Evolutionary conservation across 257 asterid species (phyloP).

Genomic region (Penstemon barbatus): DNA sequence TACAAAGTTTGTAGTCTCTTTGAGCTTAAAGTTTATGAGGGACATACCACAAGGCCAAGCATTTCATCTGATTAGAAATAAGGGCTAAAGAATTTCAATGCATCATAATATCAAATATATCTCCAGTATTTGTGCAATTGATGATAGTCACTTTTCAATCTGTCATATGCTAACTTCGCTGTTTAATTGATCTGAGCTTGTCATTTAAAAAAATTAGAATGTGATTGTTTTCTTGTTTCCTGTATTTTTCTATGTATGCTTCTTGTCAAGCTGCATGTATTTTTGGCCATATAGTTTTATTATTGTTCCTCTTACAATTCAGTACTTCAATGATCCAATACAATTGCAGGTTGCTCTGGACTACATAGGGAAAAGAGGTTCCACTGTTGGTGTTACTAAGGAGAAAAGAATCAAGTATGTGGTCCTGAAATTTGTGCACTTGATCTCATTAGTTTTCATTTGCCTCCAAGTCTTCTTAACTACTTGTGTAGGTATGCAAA

Average conservation of each 20-base stretch:
- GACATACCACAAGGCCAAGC: background rate
- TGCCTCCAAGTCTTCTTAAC: slow-evolving; percentile 21
- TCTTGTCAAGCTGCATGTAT: background rate
- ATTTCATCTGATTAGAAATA: slow-evolving; percentile 2
- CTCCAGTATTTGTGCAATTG: background rate
- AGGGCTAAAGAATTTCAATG: background rate
- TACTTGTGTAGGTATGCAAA: slow-evolving; percentile 73
- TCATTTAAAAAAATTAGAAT: too few relatives aligned
- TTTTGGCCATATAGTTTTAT: background rate
- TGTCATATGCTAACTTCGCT: background rate
- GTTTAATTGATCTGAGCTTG: background rate
- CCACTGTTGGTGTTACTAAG: slow-evolving; percentile 92
- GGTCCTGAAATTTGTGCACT: slow-evolving; percentile 22
- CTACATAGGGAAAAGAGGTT: slow-evolving; percentile 96
- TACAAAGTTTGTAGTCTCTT: background rate
- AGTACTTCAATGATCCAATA: background rate
- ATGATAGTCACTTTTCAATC: background rate
- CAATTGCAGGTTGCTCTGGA: slow-evolving; percentile 87
- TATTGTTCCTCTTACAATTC: background rate
- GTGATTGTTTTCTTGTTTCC: background rate
- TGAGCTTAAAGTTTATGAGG: background rate
- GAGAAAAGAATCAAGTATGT: slow-evolving; percentile 95
- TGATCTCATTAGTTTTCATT: slow-evolving; percentile 10
- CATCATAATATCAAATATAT: background rate
- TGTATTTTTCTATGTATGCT: background rate